A percentile compares a stretch with the other conserved stretches of the same genome.
phyloP scores from a whole-genome alignment of 176 grass and related monocot species.

The Zoysia pacifica region DNA sequence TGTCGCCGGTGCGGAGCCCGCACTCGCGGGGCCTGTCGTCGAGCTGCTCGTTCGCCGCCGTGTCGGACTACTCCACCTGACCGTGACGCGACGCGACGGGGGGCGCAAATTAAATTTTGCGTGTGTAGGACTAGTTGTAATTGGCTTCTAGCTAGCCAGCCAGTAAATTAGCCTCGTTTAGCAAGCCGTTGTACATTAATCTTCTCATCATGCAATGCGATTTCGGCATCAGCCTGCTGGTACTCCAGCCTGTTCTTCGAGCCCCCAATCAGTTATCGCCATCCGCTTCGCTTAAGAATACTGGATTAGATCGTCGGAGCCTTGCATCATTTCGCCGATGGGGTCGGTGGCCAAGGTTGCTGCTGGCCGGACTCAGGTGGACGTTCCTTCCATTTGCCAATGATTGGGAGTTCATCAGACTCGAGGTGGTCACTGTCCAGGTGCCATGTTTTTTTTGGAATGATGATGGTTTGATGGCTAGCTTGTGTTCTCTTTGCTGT shows the following conservation, averaged over 20 bases:
- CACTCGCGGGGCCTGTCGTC: constrained; percentile 48
- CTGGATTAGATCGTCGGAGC: neutral
- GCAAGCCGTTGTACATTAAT: constrained; percentile 48
- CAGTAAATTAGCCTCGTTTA: neutral
- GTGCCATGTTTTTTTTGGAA: constrained; percentile 23
- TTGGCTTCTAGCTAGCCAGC: neutral
- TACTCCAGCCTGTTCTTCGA: neutral
- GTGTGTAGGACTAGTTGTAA: constrained; percentile 5
- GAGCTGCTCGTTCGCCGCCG: constrained; percentile 73
- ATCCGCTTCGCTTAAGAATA: neutral
- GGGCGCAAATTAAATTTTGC: constrained; percentile 29
- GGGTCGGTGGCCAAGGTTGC: neutral
- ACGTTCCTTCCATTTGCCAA: neutral
- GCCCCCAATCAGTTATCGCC: neutral
- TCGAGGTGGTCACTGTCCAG: constrained; percentile 18
- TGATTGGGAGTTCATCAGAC: neutral
- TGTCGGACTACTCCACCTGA: constrained; percentile 78
- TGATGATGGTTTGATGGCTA: neutral
- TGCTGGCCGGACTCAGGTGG: neutral
- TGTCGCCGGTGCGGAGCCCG: constrained; percentile 39
- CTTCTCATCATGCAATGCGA: neutral
- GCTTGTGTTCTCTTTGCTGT: constrained; percentile 3
- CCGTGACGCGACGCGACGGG: neutral
- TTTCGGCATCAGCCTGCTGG: neutral
- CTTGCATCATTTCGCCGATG: neutral